phyloP scores from a whole-genome alignment of 1,284 basidiomycete species.

The Amylostereum areolatum region DNA sequence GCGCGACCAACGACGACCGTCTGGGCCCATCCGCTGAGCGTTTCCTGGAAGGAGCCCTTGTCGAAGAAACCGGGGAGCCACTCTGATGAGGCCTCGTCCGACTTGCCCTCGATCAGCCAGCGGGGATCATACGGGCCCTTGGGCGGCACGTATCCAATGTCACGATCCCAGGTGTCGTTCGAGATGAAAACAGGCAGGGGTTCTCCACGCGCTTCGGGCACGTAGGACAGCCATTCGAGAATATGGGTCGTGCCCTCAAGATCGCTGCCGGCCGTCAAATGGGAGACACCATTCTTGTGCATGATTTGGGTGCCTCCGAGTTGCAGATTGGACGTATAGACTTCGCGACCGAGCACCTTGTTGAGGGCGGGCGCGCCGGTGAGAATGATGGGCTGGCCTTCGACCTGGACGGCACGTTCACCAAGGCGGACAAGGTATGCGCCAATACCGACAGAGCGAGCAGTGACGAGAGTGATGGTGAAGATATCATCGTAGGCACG shows the following conservation, averaged over 20 bases:
- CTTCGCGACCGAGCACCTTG: conserved; percentile 98
- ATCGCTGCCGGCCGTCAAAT: conserved; percentile 92
- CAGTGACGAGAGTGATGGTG: conserved; percentile 98
- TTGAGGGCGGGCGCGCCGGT: conserved; percentile 97
- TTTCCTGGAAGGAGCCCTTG: conserved; percentile 94
- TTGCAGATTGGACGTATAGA: conserved; percentile 98
- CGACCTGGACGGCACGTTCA: conserved; percentile 97
- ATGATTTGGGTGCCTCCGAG: conserved; percentile 99
- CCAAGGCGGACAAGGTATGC: conserved; percentile 98
- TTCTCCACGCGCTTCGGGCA: conserved; percentile 77
- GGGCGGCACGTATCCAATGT: conserved; percentile 86
- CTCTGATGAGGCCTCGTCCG: conserved; percentile 72
- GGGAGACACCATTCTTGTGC: conserved; percentile 99
- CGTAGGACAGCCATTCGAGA: conserved; percentile 92
- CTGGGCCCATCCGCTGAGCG: conserved; percentile 94
- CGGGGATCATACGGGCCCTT: conserved; percentile 96
- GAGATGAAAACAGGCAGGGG: conserved; percentile 72
- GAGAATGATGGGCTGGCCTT: conserved; percentile 98
- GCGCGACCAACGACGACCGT: conserved; percentile 97
- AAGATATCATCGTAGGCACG: conserved; percentile 99
- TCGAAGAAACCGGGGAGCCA: conserved; percentile 95
- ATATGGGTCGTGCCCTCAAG: conserved; percentile 92
- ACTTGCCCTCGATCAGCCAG: conserved; percentile 95
- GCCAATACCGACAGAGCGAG: conserved; percentile 98
- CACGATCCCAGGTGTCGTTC: conserved; percentile 86